Base-by-base conservation (phyloP, 257 asterid genomes). In the Ligustrum vulgare region DNA sequence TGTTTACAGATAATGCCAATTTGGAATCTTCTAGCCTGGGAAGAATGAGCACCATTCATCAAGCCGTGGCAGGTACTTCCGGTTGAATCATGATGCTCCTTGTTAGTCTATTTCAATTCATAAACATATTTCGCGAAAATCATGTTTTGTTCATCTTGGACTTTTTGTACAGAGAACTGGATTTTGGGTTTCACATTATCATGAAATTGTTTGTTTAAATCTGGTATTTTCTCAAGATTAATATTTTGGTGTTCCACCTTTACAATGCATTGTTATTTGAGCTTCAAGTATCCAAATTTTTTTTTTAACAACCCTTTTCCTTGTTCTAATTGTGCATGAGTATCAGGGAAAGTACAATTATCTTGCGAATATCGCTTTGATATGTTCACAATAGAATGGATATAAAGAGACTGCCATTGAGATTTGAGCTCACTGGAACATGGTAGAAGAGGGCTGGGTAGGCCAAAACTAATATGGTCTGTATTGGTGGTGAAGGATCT, bases 21-120 rank as follows among this genome's bases (percentile, higher is more conserved):
- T 37, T 73, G 47, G 75, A 70, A 58, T 78, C 80, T 22, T 73
- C 87, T 73, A 58, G 74, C 65, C 8, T 77, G 8, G 70, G 34
- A 62, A 39, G 67, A 82, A 22, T 25, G 76, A 74, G 73, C 11
- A 36, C 78, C 12, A 33, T 73, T 5, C 67, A 62, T 68, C 90
- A 78, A 60, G 80, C 79, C 1, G 79, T 66, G 31, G 82, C 90
- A 82, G 90, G 90, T 86, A 73, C 47, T 69, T 72, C 69, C 16
- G 28, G 6, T 69, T 56, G 10, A 45, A 60, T 37, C 49, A 12
- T 2, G 16, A 25, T 65, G 71, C 73, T 60, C 35, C 62, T 49
- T 8, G 15, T 47, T 51, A n/a, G 33, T 58, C 66, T 20, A 22
- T 9, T 58, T 58, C 33, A 58, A 58, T 58, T 58, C 66, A 7